Base-by-base conservation (phyloP, 2,329 filamentous ascomycete species). In the Diaporthe sp. region DNA sequence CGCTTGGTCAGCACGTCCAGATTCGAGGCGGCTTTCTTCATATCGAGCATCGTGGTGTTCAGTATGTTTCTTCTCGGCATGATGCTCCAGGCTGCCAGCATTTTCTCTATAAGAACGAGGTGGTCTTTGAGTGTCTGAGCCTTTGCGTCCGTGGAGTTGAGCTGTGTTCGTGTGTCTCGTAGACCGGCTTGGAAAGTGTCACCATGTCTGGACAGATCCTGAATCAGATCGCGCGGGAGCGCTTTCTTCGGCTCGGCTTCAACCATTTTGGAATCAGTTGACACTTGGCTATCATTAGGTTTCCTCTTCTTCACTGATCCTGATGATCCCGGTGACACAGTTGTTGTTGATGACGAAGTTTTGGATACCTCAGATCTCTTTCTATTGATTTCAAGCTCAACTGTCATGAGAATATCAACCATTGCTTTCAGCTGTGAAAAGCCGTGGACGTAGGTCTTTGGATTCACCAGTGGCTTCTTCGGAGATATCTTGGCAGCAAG, bases 241-340 rank as follows among this genome's bases (percentile, higher is more conserved):
- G 9, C 33, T 8, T 40, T 22, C 30, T n/a, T 33, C 22, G 25
- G 22, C 33, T 10, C 10, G 55, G 12, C 9, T n/a, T 58, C 10
- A 15, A 40, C 6, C 33, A 7, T 25, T 42, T 64, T 10, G 6
- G 30, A 13, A 33, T 25, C 30, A 9, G 0, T 25, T 7, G 33
- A 12, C 19, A 12, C n/a, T 17, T 52, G 47, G 8, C 5, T 30
- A 4, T 40, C 47, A 8, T 54, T 47, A 40, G 33, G n/a, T 6
- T 68, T 68, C 33, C 64, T 68, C 64, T 68, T 68, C n/a, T 13
- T n/a, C n/a, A n/a, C n/a, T n/a, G n/a, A n/a, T 0, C 64, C 64
- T 4, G 47, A 40, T 22, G 25, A 9, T 25, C n/a, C n/a, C n/a
- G n/a, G 64, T 3, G 22, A 19, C n/a, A 22, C 3, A 0, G 6